These are phyloP conservation scores for Vanderwaltozyma tropicalis DNA, from an alignment of 805 yeast genomes.

Conservation along the genomic window DNA sequence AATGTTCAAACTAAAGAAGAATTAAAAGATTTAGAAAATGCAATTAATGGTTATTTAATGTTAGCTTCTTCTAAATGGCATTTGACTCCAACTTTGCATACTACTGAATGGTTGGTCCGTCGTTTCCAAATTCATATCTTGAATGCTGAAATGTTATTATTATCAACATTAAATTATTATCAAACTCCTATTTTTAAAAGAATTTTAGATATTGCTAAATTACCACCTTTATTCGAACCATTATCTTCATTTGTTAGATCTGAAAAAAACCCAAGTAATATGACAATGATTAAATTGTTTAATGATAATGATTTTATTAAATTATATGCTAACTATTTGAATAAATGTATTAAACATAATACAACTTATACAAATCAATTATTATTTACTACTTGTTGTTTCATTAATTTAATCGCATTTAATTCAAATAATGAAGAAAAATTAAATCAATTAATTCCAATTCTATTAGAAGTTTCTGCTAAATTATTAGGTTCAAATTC, in stretches of 20 bases:
- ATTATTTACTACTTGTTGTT: conserved; percentile 66
- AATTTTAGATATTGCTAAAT: conserved; percentile 56
- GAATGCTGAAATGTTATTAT: conserved; percentile 60
- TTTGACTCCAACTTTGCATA: conserved; percentile 63
- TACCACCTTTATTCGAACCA: conserved; percentile 78
- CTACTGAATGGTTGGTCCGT: conserved; percentile 92
- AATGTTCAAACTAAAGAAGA: conserved; percentile 73
- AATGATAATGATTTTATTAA: conserved; percentile 58
- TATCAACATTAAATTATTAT: conserved; percentile 75
- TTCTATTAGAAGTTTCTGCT: conserved; percentile 49
- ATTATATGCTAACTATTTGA: conserved; percentile 48
- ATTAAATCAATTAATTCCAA: conserved; percentile 43
- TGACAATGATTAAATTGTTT: conserved; percentile 62
- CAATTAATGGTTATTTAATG: conserved; percentile 63
- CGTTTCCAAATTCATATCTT: conserved; percentile 77
- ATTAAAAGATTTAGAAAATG: conserved; percentile 59
- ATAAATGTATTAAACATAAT: conserved; percentile 37
- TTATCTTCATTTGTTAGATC: conserved; percentile 55
- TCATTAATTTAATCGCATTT: conserved; percentile 55
- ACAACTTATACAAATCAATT: conserved; percentile 59
- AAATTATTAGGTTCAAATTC: conserved; percentile 38
- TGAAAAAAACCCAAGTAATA: conserved; percentile 52
- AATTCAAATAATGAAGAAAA: conserved; percentile 33
- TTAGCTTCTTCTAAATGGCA: conserved; percentile 69
- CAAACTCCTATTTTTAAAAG: conserved; percentile 63